These are phyloP conservation scores for Aspergillus pseudoglaucus DNA, from an alignment of 2,329 filamentous ascomycete genomes.

Conservation along the genomic window DNA sequence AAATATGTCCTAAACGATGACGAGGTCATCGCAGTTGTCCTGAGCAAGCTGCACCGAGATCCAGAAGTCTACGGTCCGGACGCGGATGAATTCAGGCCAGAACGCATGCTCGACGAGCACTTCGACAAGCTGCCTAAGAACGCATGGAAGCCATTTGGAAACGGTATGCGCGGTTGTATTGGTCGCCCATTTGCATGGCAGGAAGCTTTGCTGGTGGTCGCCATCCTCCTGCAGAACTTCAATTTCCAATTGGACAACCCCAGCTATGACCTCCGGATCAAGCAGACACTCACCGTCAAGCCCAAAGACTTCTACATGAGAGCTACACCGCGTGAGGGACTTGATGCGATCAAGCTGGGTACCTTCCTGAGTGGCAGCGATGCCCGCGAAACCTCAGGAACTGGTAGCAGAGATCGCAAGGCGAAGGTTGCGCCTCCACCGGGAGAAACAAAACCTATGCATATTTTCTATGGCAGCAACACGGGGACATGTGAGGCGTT, in stretches of 20 bases:
- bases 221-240: constrained; percentile 65
- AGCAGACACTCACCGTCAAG: constrained; percentile 35
- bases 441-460: constrained; percentile 43
- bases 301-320: constrained; percentile 56
- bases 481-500: constrained; percentile 68
- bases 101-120: constrained; percentile 64
- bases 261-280: constrained; percentile 33
- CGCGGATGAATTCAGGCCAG: constrained; percentile 60
- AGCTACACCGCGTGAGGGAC: constrained; percentile 48
- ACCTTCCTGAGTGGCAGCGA: constrained; percentile 23
- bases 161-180: constrained; percentile 64
- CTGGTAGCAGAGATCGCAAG: constrained; percentile 15
- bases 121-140: constrained; percentile 60
- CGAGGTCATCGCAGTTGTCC: constrained; percentile 45
- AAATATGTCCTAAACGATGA: constrained; percentile 55
- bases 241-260: constrained; percentile 59
- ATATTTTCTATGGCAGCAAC: constrained; percentile 68
- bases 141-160: constrained; percentile 69
- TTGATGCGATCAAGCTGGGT: constrained; percentile 41
- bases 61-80: constrained; percentile 60
- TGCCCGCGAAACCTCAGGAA: constrained; percentile 4
- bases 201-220: constrained; percentile 57
- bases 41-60: constrained; percentile 55
- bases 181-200: constrained; percentile 70
- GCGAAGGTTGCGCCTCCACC: constrained; percentile 8